Evolutionary conservation across 768 basidiomycete genomes (phyloP).

Genomic region (Lactifluus pinguis): DNA sequence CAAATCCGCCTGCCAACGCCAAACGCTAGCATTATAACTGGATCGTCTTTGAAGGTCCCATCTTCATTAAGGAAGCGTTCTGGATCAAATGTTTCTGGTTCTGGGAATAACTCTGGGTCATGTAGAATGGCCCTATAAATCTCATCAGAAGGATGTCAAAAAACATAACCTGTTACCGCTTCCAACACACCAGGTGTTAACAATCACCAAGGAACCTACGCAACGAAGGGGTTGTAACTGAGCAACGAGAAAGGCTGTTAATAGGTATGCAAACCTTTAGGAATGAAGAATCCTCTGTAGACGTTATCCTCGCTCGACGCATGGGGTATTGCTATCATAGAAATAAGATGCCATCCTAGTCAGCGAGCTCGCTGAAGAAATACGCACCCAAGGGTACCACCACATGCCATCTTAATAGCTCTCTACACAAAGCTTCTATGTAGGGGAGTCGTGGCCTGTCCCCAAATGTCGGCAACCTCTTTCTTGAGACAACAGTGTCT

Average conservation of each 20-base stretch:
- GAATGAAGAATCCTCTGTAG: slow-evolving; percentile 7
- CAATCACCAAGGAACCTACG: not conserved
- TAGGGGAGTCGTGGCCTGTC: slow-evolving; percentile 18
- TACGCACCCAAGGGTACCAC: not conserved
- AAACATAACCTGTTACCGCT: not conserved
- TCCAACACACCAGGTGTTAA: not conserved
- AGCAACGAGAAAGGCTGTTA: too few species aligned
- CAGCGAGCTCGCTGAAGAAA: not conserved
- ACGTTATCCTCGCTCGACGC: not conserved
- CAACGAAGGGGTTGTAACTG: too few species aligned
- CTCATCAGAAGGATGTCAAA: too few species aligned
- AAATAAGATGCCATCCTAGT: slow-evolving; percentile 1
- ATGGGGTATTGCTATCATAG: not conserved
- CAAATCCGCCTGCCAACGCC: slow-evolving; percentile 7
- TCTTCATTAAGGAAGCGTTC: not conserved
- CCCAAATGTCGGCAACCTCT: slow-evolving; percentile 3
- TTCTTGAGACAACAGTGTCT: slow-evolving; percentile 3
- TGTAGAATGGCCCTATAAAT: not conserved
- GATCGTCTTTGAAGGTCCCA: not conserved
- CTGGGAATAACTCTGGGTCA: slow-evolving; percentile 1
- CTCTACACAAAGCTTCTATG: slow-evolving; percentile 10
- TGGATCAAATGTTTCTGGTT: not conserved
- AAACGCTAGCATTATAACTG: not conserved
- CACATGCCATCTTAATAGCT: slow-evolving; percentile 1
- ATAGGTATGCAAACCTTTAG: slow-evolving; percentile 2